These are phyloP conservation scores for Brassica balearica DNA, from an alignment of 441 rosid genomes.

Conservation along the genomic window DNA sequence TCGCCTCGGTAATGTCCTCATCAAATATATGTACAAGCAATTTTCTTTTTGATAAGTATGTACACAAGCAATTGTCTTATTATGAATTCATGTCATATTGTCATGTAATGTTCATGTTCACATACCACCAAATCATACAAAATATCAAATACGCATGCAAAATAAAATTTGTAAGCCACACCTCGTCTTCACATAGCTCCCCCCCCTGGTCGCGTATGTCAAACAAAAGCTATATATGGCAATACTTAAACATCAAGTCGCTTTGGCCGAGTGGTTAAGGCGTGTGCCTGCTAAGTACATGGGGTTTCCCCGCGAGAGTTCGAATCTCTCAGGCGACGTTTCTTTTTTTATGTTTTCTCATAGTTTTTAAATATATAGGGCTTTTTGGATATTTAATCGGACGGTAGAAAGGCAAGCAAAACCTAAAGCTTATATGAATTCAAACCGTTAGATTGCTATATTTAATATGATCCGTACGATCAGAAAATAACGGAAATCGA, in stretches of 20 bases:
- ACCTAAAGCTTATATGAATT: slow-evolving; percentile 57
- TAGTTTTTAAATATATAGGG: too few species aligned
- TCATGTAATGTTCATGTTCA: not conserved
- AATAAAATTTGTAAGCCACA: not conserved
- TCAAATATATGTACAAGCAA: too few species aligned
- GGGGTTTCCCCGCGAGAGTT: slow-evolving; percentile 98
- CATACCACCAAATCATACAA: not conserved
- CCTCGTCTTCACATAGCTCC: not conserved
- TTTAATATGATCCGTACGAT: slow-evolving; percentile 51
- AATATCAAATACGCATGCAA: too few species aligned
- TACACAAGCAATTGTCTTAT: too few species aligned
- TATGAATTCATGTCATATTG: too few species aligned
- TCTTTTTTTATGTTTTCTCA: not conserved
- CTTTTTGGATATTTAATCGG: slow-evolving; percentile 28
- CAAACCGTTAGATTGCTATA: slow-evolving; percentile 50
- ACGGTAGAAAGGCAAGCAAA: slow-evolving; percentile 38
- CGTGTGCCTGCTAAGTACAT: slow-evolving; percentile 97
- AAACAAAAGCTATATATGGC: too few species aligned
- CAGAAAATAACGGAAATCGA: slow-evolving; percentile 43
- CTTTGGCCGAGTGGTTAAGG: slow-evolving; percentile 92
- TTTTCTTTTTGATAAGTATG: too few species aligned
- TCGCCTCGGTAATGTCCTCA: too few species aligned
- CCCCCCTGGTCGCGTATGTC: not conserved
- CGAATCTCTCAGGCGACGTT: slow-evolving; percentile 93
- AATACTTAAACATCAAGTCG: slow-evolving; percentile 19